A percentile compares a stretch with the other conserved stretches of the same genome.
phyloP scores from a whole-genome alignment of 495 filamentous ascomycete species.

The Pyrenopolyporus hunteri region DNA sequence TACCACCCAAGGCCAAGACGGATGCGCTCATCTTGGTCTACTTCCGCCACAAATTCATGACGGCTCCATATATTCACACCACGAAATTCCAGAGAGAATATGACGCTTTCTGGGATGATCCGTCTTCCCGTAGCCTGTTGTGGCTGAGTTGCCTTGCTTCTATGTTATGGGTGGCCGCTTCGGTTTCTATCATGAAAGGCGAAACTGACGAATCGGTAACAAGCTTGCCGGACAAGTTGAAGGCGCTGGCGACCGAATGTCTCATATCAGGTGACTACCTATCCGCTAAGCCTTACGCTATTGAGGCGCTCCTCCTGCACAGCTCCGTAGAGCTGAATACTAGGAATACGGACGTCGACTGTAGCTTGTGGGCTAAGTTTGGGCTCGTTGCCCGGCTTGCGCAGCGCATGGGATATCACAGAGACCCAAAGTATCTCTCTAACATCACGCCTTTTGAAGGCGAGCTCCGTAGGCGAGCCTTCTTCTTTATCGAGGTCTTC shows the following conservation, averaged over 20 bases:
- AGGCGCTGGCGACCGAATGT: slow-evolving; percentile 44
- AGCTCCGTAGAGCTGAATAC: slow-evolving; percentile 47
- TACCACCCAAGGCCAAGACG: slow-evolving; percentile 49
- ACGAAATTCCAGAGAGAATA: slow-evolving; percentile 54
- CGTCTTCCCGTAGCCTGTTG: slow-evolving; percentile 41
- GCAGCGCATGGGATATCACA: slow-evolving; percentile 59
- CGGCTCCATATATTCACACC: slow-evolving; percentile 46
- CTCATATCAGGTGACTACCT: slow-evolving; percentile 53
- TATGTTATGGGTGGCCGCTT: slow-evolving; percentile 45
- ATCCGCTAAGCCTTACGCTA: slow-evolving; percentile 47
- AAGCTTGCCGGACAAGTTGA: slow-evolving; percentile 33
- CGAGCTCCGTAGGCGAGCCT: slow-evolving; percentile 60
- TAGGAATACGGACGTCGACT: slow-evolving; percentile 45
- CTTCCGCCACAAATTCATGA: slow-evolving; percentile 50
- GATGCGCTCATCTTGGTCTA: slow-evolving; percentile 52
- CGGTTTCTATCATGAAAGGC: slow-evolving; percentile 37
- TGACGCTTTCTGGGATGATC: slow-evolving; percentile 53
- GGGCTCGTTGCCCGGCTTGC: slow-evolving; percentile 53
- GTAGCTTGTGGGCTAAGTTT: slow-evolving; percentile 52
- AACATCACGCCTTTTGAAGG: slow-evolving; percentile 57
- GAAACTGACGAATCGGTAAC: slow-evolving; percentile 34
- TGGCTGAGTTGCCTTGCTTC: slow-evolving; percentile 54
- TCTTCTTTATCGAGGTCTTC: slow-evolving; percentile 54
- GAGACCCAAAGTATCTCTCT: slow-evolving; percentile 50
- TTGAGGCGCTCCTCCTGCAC: slow-evolving; percentile 56